Evolutionary conservation across 768 basidiomycete species (phyloP).

Genomic region (Lanmaoa pseudosensibilis): DNA sequence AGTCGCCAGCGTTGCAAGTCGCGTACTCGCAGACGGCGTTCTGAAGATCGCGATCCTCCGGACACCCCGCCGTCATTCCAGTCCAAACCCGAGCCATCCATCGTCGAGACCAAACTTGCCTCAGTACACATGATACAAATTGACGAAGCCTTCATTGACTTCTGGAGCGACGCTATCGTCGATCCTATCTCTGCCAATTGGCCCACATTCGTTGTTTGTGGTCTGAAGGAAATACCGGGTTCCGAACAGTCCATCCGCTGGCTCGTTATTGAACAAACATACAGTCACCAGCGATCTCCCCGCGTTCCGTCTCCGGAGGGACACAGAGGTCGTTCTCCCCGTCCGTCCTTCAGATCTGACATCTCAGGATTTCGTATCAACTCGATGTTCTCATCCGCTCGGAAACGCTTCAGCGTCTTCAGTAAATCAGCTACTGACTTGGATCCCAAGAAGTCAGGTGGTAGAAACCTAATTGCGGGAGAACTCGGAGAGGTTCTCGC

Average conservation of each 20-base stretch:
- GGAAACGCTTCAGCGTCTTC: constrained; percentile 69
- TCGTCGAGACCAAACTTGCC: constrained; percentile 41
- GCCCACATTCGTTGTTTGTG: constrained; percentile 72
- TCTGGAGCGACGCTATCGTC: constrained; percentile 73
- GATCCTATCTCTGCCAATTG: constrained; percentile 65
- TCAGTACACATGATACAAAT: constrained; percentile 48
- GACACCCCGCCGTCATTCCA: constrained; percentile 21
- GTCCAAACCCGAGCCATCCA: constrained; percentile 6
- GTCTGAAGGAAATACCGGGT: constrained; percentile 46
- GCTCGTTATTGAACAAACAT: constrained; percentile 69
- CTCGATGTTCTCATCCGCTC: constrained; percentile 49
- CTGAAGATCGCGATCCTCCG: constrained; percentile 18
- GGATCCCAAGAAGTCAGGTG: constrained; percentile 29
- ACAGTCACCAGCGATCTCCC: constrained; percentile 37
- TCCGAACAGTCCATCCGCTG: constrained; percentile 45
- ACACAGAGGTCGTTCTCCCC: constrained; percentile 38
- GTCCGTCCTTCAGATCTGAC: constrained; percentile 46
- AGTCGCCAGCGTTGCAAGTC: constrained; percentile 36
- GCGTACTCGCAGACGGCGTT: constrained; percentile 23
- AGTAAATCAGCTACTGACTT: constrained; percentile 25
- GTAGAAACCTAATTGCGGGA: constrained; percentile 47
- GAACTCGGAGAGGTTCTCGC: constrained; percentile 71
- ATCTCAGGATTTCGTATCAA: constrained; percentile 36
- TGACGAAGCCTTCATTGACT: constrained; percentile 82
- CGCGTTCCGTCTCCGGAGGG: constrained; percentile 29